phyloP scores from a whole-genome alignment of 2,329 filamentous ascomycete genomes.

The Colletotrichum sp. region DNA sequence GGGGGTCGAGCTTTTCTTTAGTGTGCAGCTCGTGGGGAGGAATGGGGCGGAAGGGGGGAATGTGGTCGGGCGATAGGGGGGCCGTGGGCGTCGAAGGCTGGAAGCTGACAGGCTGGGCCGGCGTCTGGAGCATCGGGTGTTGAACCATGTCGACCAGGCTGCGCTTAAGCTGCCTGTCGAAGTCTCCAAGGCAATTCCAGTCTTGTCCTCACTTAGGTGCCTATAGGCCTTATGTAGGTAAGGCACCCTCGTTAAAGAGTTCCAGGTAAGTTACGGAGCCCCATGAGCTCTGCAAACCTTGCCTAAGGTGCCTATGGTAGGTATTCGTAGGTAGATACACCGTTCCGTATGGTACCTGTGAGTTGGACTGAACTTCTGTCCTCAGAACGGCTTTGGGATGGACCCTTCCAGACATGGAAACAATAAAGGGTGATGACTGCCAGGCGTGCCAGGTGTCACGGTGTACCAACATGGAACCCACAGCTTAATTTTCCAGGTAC shows the following conservation, averaged over 20 bases:
- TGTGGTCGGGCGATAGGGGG: slow-evolving; percentile 16
- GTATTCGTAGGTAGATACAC: neutral
- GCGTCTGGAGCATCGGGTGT: neutral
- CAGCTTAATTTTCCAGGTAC: neutral
- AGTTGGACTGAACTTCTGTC: neutral
- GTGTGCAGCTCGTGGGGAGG: slow-evolving; percentile 20
- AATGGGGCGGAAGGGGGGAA: slow-evolving; percentile 17
- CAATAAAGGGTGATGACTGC: neutral
- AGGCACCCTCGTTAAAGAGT: neutral
- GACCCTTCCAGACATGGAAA: neutral
- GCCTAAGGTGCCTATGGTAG: neutral
- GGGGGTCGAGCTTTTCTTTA: slow-evolving; percentile 24
- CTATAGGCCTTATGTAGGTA: neutral
- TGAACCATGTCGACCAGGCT: neutral
- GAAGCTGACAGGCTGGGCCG: slow-evolving; percentile 11
- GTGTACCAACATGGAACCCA: neutral
- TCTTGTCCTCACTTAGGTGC: neutral
- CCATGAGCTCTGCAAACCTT: neutral
- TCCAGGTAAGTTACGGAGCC: neutral
- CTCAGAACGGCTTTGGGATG: neutral
- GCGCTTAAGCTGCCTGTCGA: neutral
- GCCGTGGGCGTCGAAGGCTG: neutral
- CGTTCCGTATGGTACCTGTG: neutral
- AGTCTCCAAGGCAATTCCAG: neutral
- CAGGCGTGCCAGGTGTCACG: neutral